Evolutionary conservation across 257 asterid genomes (phyloP), one percentile per base, ranked within the genome.

Genomic region (Nicotiana knightiana): DNA sequence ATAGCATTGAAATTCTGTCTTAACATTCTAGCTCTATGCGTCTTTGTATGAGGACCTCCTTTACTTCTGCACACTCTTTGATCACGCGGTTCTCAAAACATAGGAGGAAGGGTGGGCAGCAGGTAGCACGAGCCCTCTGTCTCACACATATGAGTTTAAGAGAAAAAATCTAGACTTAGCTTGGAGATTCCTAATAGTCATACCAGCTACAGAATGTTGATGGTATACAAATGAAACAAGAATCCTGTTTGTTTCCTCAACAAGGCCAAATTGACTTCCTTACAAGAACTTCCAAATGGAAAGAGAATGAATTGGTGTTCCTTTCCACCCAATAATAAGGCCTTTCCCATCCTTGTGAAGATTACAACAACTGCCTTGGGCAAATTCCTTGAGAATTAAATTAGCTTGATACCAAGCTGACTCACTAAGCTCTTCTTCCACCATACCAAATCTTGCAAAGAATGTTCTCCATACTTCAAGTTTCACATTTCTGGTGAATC

Each of bases 391-490:
- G 81, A 89, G 58, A 32, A 88, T 81, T 76, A 91, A 70, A 37
- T 87, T 81, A 21, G 93, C 92, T 66, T 91, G 93, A 82, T 86
- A 87, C 85, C 81, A 77, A 0, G 92, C 82, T 3, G 90, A 87
- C 78, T 86, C 88, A 75, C 95, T 87, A 13, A 90, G 86, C 51
- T 89, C 92, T 21, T 83, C 77, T 43, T 88, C 93, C 71, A 33
- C 76, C 88, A 91, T 87, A 21, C 94, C 91, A 70, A 89, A 88
- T 82, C 93, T 70, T 67, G 51, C 61, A 1, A 92, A 85, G 63
- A 80, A 92, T 76, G 88, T 90, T 84, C 95, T 90, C 97, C 97
- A 92, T 1, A 92, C 97, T n/a, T 88, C 84, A n/a, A 88, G 24
- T 70, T 82, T 92, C 71, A 90, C 95, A 65, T 84, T 91, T 77